Conservation (phyloP, 805 yeast species). For the Hanseniaspora osmophila region DNA sequence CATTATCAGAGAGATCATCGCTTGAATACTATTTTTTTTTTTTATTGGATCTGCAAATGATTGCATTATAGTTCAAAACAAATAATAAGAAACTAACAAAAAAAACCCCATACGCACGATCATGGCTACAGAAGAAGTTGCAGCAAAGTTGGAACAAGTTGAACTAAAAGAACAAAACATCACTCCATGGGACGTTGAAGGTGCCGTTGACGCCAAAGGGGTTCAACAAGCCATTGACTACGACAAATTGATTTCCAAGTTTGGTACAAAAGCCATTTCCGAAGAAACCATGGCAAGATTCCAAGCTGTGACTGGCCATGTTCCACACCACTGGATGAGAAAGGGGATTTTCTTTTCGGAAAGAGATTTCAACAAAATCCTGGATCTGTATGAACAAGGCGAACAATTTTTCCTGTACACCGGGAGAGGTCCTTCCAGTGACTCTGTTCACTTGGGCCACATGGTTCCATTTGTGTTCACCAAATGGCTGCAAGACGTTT, state of each 20-base stretch:
- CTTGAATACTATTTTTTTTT: no score
- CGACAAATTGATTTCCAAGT: constrained; percentile 70
- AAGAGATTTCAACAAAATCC: constrained; percentile 63
- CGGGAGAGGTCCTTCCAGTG: constrained; percentile 93
- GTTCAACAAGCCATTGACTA: constrained; percentile 83
- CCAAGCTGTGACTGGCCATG: constrained; percentile 68
- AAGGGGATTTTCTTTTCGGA: constrained; percentile 90
- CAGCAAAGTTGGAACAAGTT: constrained; percentile 12
- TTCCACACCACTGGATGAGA: constrained; percentile 80
- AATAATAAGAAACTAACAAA: not conserved
- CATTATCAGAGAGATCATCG: no score
- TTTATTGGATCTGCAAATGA: no score
- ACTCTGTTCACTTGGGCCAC: constrained; percentile 92
- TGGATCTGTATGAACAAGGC: constrained; percentile 85
- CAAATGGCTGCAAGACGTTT: constrained; percentile 95
- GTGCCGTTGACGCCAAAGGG: constrained; percentile 86
- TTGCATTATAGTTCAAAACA: no score
- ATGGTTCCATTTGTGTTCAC: constrained; percentile 92
- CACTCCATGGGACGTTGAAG: constrained; percentile 99
- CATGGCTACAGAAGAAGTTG: constrained; percentile 7
- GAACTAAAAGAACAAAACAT: constrained; percentile 36
- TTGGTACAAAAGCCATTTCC: constrained; percentile 68
- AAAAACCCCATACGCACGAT: not conserved
- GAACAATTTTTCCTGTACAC: constrained; percentile 92
- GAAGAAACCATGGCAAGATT: constrained; percentile 65